phyloP scores from a whole-genome alignment of 1,284 basidiomycete genomes.

The Moesziomyces parantarcticus region DNA sequence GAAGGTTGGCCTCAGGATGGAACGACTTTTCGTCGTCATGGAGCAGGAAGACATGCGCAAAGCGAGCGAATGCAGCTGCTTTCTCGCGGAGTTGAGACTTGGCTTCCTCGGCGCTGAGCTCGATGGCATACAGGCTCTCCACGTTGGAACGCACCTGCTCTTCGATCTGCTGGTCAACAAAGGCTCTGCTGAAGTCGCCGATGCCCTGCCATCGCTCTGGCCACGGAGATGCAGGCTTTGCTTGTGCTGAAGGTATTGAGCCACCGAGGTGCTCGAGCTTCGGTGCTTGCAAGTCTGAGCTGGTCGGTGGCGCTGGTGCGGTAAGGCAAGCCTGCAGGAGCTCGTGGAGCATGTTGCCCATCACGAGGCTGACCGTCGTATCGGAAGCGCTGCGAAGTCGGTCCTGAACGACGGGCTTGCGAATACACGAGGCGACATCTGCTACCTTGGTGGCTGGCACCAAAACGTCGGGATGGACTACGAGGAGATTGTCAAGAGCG shows the following conservation, averaged over 20 bases:
- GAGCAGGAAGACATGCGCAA: conserved; percentile 51
- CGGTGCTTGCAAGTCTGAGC: not conserved
- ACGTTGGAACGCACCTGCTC: conserved; percentile 49
- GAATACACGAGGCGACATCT: conserved; percentile 58
- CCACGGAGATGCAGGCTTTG: conserved; percentile 15
- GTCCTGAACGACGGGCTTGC: conserved; percentile 60
- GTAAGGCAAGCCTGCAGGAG: conserved; percentile 63
- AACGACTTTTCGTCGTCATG: conserved; percentile 25
- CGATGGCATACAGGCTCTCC: conserved; percentile 50
- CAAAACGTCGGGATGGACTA: conserved; percentile 63
- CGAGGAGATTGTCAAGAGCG: conserved; percentile 55
- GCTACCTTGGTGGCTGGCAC: conserved; percentile 61
- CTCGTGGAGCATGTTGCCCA: conserved; percentile 64
- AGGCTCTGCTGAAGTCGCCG: conserved; percentile 56
- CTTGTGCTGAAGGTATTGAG: not conserved
- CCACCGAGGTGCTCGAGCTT: not conserved
- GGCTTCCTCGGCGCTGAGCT: conserved; percentile 41
- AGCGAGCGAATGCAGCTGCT: conserved; percentile 53
- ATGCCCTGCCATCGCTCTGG: conserved; percentile 55
- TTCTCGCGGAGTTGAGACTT: conserved; percentile 37
- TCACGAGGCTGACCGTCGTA: conserved; percentile 47
- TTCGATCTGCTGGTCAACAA: conserved; percentile 48
- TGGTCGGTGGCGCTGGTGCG: conserved; percentile 2
- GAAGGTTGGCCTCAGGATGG: conserved; percentile 38
- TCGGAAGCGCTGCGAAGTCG: conserved; percentile 50